Conservation (phyloP, 2,329 filamentous ascomycete genomes). For the Botrytis paeoniae region DNA sequence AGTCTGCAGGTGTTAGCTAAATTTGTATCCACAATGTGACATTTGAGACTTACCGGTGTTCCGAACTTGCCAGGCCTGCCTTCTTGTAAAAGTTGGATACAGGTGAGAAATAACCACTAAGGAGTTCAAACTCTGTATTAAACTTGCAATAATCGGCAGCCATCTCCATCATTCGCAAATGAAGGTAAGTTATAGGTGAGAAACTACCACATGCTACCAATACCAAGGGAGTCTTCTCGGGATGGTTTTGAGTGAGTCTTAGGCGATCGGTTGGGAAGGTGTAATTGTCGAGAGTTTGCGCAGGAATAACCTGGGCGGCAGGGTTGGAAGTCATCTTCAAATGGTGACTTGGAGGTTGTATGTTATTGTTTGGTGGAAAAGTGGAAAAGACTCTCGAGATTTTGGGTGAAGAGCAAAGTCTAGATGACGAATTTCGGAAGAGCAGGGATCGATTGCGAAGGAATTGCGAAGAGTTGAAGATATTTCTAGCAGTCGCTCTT, state of each 20-base stretch:
- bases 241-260: constrained; percentile 52
- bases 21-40: too few species aligned
- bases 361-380: neutral
- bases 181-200: constrained; percentile 71
- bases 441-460: constrained; percentile 8
- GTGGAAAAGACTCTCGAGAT: neutral
- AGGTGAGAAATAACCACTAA: constrained; percentile 83
- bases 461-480: constrained; percentile 11
- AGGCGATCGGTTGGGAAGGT: constrained; percentile 59
- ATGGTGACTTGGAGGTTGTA: neutral
- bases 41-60: constrained; percentile 54
- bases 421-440: constrained; percentile 19
- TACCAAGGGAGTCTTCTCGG: constrained; percentile 59
- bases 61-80: constrained; percentile 68
- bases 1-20: constrained; percentile 46
- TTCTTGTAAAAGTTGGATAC: constrained; percentile 65
- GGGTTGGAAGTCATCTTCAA: constrained; percentile 24
- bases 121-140: constrained; percentile 75
- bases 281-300: constrained; percentile 43
- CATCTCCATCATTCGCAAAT: constrained; percentile 87
- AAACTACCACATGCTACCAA: constrained; percentile 70
- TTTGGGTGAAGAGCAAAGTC: neutral
- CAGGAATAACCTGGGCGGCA: constrained; percentile 23
- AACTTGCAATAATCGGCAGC: constrained; percentile 66
- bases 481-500: neutral